These are phyloP conservation scores for Talaromyces sp. DNA, from an alignment of 2,329 filamentous ascomycete species.

Conservation along the genomic window DNA sequence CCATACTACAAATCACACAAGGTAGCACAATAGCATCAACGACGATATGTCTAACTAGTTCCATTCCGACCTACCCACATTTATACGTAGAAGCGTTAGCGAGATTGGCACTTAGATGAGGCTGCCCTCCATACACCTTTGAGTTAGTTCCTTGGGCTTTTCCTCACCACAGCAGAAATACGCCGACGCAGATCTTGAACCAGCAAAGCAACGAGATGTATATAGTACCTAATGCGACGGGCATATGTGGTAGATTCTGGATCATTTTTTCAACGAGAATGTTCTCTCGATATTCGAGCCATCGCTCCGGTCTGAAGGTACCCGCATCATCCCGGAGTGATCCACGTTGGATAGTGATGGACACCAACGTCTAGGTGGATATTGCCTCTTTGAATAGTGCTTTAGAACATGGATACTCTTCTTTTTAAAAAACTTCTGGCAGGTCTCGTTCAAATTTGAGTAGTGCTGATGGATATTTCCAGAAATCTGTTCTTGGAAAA, in stretches of 20 bases:
- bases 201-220: too few relatives aligned
- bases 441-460: slow-evolving; percentile 48
- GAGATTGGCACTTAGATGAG: too few relatives aligned
- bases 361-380: slow-evolving; percentile 68
- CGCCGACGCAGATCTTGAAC: too few relatives aligned
- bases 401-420: slow-evolving; percentile 68
- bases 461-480: slow-evolving; percentile 64
- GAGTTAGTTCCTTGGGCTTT: too few relatives aligned
- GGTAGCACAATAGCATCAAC: too few relatives aligned
- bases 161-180: too few relatives aligned
- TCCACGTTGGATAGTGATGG: slow-evolving; percentile 67
- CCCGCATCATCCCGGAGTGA: slow-evolving; percentile 57
- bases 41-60: too few relatives aligned
- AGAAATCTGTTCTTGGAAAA: slow-evolving; percentile 58
- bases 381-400: slow-evolving; percentile 73
- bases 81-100: too few relatives aligned
- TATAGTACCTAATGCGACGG: too few relatives aligned
- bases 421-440: slow-evolving; percentile 62
- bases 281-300: slow-evolving; percentile 45
- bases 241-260: slow-evolving; percentile 52
- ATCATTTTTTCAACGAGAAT: slow-evolving; percentile 43
- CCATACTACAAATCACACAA: too few relatives aligned
- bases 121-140: too few relatives aligned
- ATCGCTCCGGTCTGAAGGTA: slow-evolving; percentile 63
- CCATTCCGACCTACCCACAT: too few relatives aligned